phyloP scores from a whole-genome alignment of 495 filamentous ascomycete genomes.

The Lasiosphaeriaceae sp. region DNA sequence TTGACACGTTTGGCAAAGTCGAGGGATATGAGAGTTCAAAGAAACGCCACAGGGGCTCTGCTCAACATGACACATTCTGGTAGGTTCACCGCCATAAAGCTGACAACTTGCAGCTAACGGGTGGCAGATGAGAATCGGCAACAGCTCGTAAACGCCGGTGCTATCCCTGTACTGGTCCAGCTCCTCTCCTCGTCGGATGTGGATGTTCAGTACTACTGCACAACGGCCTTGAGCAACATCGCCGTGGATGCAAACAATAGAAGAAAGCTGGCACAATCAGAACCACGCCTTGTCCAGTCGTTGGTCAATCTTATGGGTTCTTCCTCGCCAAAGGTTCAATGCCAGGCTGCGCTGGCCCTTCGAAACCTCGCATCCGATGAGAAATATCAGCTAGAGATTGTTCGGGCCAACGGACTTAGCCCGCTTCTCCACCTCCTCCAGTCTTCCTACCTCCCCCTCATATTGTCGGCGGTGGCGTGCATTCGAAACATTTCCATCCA shows the following conservation, averaged over 20 bases:
- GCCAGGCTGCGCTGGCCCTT: constrained; percentile 90
- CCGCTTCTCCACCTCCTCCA: constrained; percentile 85
- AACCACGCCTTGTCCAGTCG: constrained; percentile 84
- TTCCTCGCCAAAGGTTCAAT: constrained; percentile 94
- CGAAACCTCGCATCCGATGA: constrained; percentile 96
- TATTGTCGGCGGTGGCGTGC: constrained; percentile 94
- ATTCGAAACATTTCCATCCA: constrained; percentile 99
- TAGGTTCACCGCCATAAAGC: constrained; percentile 38
- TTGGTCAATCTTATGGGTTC: constrained; percentile 96
- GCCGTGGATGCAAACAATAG: constrained; percentile 90
- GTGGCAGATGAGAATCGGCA: constrained; percentile 87
- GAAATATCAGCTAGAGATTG: constrained; percentile 97
- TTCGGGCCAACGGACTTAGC: constrained; percentile 76
- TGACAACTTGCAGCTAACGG: constrained; percentile 20
- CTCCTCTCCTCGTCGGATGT: constrained; percentile 87
- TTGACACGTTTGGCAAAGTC: constrained; percentile 91
- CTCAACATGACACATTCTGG: constrained; percentile 99
- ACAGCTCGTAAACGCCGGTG: constrained; percentile 92
- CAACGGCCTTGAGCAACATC: constrained; percentile 96
- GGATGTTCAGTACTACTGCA: constrained; percentile 99
- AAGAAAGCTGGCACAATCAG: constrained; percentile 82
- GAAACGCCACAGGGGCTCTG: constrained; percentile 93
- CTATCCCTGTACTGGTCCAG: constrained; percentile 93
- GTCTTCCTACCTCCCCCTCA: constrained; percentile 91
- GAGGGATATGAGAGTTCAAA: constrained; percentile 96